Base-by-base conservation (phyloP, 306 rosid species). In the Gleditsia sinensis region DNA sequence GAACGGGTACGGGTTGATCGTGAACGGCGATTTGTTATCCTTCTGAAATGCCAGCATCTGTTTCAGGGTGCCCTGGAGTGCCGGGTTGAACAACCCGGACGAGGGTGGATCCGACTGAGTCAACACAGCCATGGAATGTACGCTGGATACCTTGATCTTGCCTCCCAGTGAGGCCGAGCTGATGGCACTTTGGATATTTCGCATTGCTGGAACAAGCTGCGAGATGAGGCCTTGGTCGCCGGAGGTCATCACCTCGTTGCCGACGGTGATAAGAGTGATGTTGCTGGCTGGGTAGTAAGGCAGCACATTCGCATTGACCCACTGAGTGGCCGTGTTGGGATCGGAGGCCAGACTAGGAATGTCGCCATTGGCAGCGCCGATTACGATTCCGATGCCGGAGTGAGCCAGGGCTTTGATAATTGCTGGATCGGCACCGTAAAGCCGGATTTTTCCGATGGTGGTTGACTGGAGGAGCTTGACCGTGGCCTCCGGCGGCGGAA, bases 61-160 rank as follows among this genome's bases (percentile, higher is more conserved):
- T 23, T 70, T 86, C 23, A 94, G 24, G 0, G 83, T 33, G 69
- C 49, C 65, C 39, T 83, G 82, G 4, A 84, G 46, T 6, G 36
- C 82, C 32, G 93, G 87, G 57, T 78, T 78, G 63, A 94, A 85
- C 67, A 19, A 68, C 39, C 97, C 99, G 40, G 95, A 80, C 0
- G 99, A 94, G 0, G 99, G 96, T 6, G 97, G 97, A 68, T 87
- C 93, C 59, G 97, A 94, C 56, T 77, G 94, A 36, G 81, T 61
- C 81, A 91, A 48, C 75, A 90, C 83, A 17, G 92, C 75, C 97
- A 94, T 94, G 7, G 95, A 83, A 67, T 94, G 97, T 3, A 94
- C 99, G 2, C 96, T 83, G 8, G 97, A 87, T 10, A 94, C 99
- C 73, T 72, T 77, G 33, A 94, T 72, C 57, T 84, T 89, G 0